Percentiles rank a stretch among this genome's conserved stretches.
These are phyloP conservation scores for Prunus mira DNA, from an alignment of 306 rosid genomes.

Conservation along the genomic window DNA sequence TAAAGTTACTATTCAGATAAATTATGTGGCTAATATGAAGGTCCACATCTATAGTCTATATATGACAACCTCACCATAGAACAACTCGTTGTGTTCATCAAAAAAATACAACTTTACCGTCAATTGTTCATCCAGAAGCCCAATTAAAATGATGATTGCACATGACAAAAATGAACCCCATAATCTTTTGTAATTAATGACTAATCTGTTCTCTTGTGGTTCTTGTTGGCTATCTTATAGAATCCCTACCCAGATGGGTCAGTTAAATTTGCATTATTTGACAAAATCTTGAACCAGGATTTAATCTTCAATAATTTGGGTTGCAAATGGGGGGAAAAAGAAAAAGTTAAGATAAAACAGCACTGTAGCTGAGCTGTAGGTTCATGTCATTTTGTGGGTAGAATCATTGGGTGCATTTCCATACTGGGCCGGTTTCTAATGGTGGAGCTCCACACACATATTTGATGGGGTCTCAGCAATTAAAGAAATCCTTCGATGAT, in stretches of 20 bases:
- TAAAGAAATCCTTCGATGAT: background rate
- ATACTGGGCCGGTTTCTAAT: background rate
- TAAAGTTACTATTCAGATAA: too few species aligned
- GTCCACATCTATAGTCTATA: too few species aligned
- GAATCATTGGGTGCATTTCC: background rate
- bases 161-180: background rate
- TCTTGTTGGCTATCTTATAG: background rate
- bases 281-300: background rate
- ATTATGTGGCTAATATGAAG: too few species aligned
- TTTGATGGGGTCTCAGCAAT: background rate
- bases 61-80: too few species aligned
- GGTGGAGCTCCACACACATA: background rate
- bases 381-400: background rate
- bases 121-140: too few species aligned
- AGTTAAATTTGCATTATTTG: background rate
- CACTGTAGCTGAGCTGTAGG: background rate
- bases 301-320: background rate
- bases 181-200: too few species aligned
- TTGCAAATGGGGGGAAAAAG: too few species aligned
- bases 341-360: background rate
- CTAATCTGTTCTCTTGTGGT: background rate
- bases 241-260: background rate
- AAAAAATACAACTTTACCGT: too few species aligned
- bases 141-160: too few species aligned
- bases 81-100: fast-evolving